Evolutionary conservation across 2,329 filamentous ascomycete genomes (phyloP).

Genomic region (Fusarium mundagurra): DNA sequence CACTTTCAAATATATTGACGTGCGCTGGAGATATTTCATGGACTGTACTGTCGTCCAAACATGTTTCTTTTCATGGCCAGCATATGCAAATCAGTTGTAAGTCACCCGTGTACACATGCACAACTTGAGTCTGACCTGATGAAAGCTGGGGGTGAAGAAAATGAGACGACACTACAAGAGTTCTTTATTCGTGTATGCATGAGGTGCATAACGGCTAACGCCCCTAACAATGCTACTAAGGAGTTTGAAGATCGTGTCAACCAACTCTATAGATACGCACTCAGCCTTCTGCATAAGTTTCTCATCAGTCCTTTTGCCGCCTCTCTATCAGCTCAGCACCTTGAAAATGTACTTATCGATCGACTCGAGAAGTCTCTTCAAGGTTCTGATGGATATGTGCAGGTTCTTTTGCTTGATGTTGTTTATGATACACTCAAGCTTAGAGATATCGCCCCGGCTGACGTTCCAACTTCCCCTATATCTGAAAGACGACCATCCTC

Average conservation of each 20-base stretch:
- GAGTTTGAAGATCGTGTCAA: slow-evolving; percentile 59
- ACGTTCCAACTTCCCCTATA: slow-evolving; percentile 55
- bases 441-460: slow-evolving; percentile 55
- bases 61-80: slow-evolving; percentile 44
- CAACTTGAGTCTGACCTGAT: slow-evolving; percentile 29
- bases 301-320: slow-evolving; percentile 70
- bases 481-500: slow-evolving; percentile 59
- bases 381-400: slow-evolving; percentile 74
- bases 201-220: slow-evolving; percentile 60
- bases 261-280: slow-evolving; percentile 75
- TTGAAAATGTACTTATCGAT: slow-evolving; percentile 77
- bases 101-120: slow-evolving; percentile 35
- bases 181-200: slow-evolving; percentile 75
- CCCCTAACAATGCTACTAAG: slow-evolving; percentile 26
- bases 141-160: slow-evolving; percentile 60
- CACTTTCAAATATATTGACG: slow-evolving; percentile 76
- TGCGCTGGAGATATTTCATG: slow-evolving; percentile 75
- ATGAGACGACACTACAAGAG: slow-evolving; percentile 70
- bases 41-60: slow-evolving; percentile 73
- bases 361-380: slow-evolving; percentile 70
- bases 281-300: slow-evolving; percentile 76
- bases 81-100: slow-evolving; percentile 59
- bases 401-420: slow-evolving; percentile 82
- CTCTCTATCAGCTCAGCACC: slow-evolving; percentile 67
- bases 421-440: slow-evolving; percentile 79